Conservation (phyloP, 495 filamentous ascomycete species). For the Xylaria curta region DNA sequence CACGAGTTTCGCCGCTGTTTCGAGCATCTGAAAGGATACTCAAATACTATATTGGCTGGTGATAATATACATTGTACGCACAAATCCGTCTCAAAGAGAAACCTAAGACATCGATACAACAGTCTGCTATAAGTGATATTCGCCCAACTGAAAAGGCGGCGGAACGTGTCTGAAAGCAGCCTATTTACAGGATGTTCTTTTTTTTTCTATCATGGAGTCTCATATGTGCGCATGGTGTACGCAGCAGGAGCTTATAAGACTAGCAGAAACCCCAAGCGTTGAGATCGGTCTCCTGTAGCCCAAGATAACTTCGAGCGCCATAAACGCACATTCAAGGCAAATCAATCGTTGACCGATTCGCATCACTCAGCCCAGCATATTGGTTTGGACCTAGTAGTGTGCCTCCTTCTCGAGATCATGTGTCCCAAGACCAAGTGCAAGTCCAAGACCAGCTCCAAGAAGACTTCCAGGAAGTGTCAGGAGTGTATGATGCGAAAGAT, state of each 20-base stretch:
- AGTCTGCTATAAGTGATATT: background rate
- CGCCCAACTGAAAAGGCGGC: slow-evolving; percentile 17
- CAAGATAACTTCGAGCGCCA: background rate
- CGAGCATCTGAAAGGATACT: slow-evolving; percentile 4
- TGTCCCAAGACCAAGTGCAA: slow-evolving; percentile 24
- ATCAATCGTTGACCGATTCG: background rate
- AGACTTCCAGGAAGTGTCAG: slow-evolving; percentile 11
- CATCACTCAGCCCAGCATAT: background rate
- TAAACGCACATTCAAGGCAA: background rate
- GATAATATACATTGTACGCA: slow-evolving; percentile 18
- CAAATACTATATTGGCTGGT: background rate
- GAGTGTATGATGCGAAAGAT: slow-evolving; percentile 4
- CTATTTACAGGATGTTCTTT: background rate
- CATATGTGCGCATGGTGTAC: slow-evolving; percentile 11
- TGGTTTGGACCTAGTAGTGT: slow-evolving; percentile 12
- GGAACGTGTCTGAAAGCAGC: slow-evolving; percentile 2
- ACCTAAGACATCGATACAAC: background rate
- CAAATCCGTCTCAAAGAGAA: background rate
- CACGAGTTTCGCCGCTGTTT: slow-evolving; percentile 11
- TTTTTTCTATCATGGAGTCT: background rate
- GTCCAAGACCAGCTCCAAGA: slow-evolving; percentile 14
- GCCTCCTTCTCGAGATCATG: slow-evolving; percentile 21
- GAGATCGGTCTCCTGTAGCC: slow-evolving; percentile 1
- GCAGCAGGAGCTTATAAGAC: slow-evolving; percentile 21
- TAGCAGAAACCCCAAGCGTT: background rate